Evolutionary conservation across 345 rosid species (phyloP), one percentile per base, ranked within the genome.

Genomic region (Hirschfeldia incana): DNA sequence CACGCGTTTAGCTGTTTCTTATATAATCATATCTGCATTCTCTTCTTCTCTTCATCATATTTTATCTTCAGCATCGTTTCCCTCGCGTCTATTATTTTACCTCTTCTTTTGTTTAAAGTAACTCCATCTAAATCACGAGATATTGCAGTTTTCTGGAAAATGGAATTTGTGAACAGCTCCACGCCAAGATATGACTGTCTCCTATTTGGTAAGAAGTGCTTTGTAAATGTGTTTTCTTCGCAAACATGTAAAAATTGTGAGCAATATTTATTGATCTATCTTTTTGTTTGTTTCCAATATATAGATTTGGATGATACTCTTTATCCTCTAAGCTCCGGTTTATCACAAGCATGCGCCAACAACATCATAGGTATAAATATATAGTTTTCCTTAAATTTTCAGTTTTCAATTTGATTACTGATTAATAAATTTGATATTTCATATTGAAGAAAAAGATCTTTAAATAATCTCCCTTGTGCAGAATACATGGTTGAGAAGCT

Each of bases 221-320:
- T 39, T 13, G 21, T 69, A 39, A 32, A 28, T 10, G 36, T 33
- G 44, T 36, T 71, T 21, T 17, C 8, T 11, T 4, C 32, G 2
- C 49, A 0, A 10, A 32, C 10, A 4, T 8, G 10, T 33, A 37
- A 3, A 74, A 15, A 3, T 11, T 69, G 29, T 51, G 68, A 32
- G 8, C 4, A 59, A 9, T 2, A 29, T 15, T 8, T 53, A 57
- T 61, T 61, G 32, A 28, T 9, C n/a, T 4, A 5, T 63, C 33
- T 51, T 3, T 13, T 46, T 68, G 39, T 69, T 32, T 70, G 28
- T 75, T 55, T 66, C 12, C 67, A 10, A 53, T 49, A 10, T 42
- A 49, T 51, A 90, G 95, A 90, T 77, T 84, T 90, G 78, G 95
- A 90, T 65, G 95, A 90, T 80, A 90, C 93, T 58, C 91, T 90